A percentile compares a stretch with the other conserved stretches of the same genome.
Evolutionary conservation across 192 early-diverging fungal species (phyloP).

Genomic region (Backusella macrospora): DNA sequence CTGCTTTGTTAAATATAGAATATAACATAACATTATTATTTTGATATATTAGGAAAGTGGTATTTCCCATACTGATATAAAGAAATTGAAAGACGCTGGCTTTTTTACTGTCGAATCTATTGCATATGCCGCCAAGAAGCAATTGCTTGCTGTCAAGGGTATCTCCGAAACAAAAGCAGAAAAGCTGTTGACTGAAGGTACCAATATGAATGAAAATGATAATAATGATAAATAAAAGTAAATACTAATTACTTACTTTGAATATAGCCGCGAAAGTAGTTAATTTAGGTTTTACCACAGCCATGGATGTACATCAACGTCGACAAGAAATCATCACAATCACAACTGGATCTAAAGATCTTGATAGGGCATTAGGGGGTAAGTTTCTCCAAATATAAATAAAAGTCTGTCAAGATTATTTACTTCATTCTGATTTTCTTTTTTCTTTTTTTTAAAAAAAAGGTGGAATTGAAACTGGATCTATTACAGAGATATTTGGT

Average conservation of each 20-base stretch:
- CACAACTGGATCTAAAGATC: constrained; percentile 87
- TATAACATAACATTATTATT: neutral
- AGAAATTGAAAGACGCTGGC: constrained; percentile 87
- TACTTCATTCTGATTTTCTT: neutral
- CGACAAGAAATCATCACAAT: constrained; percentile 81
- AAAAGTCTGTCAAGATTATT: neutral
- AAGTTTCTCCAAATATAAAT: constrained; percentile 4
- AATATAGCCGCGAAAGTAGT: constrained; percentile 82
- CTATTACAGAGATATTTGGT: constrained; percentile 97
- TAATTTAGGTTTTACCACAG: constrained; percentile 95
- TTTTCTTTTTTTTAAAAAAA: neutral
- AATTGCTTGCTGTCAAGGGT: constrained; percentile 86
- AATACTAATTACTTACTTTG: neutral
- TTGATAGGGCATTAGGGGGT: constrained; percentile 92
- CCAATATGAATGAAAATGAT: neutral
- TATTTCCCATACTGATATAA: constrained; percentile 69
- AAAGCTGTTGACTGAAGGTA: constrained; percentile 89
- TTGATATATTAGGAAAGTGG: constrained; percentile 59
- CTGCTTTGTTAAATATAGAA: neutral
- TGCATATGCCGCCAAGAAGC: constrained; percentile 91
- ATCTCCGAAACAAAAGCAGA: constrained; percentile 96
- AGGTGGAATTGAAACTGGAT: constrained; percentile 94
- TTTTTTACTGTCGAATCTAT: constrained; percentile 92
- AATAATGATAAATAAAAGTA: neutral
- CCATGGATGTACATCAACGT: constrained; percentile 85